A percentile compares a stretch with the other conserved stretches of the same genome.
These are phyloP conservation scores for Lachnellula cervina DNA, from an alignment of 2,329 filamentous ascomycete genomes.

Conservation along the genomic window DNA sequence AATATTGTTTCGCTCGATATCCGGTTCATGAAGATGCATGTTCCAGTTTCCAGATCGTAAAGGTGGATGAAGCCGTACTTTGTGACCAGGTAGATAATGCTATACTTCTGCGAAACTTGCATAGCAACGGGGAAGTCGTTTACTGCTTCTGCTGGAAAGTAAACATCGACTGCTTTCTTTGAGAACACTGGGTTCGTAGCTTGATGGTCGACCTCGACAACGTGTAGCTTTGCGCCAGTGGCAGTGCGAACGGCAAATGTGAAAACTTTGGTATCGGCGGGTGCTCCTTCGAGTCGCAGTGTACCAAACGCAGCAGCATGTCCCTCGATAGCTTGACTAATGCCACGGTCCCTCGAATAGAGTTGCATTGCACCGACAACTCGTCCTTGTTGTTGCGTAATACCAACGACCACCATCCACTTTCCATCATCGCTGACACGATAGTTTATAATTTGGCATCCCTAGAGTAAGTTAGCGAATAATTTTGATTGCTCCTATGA, in stretches of 20 bases:
- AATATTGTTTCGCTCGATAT: slow-evolving; percentile 99
- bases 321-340: slow-evolving; percentile 96
- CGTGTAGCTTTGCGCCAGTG: slow-evolving; percentile 88
- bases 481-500: background rate
- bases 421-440: slow-evolving; percentile 92
- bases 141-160: slow-evolving; percentile 90
- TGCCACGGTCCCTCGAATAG: slow-evolving; percentile 91
- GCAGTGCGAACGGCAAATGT: slow-evolving; percentile 91
- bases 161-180: slow-evolving; percentile 97
- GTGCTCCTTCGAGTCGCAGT: slow-evolving; percentile 79
- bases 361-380: slow-evolving; percentile 96
- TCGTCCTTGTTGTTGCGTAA: slow-evolving; percentile 86
- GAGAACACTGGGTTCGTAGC: slow-evolving; percentile 82
- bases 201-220: slow-evolving; percentile 94
- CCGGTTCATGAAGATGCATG: slow-evolving; percentile 98
- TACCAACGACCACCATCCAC: slow-evolving; percentile 97
- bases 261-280: slow-evolving; percentile 90
- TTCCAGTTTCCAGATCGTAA: slow-evolving; percentile 93
- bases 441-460: slow-evolving; percentile 99
- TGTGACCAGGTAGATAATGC: slow-evolving; percentile 93
- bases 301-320: slow-evolving; percentile 94
- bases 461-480: slow-evolving; percentile 45
- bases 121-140: slow-evolving; percentile 98
- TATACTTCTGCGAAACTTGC: slow-evolving; percentile 95
- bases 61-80: slow-evolving; percentile 99